A percentile compares a stretch with the other conserved stretches of the same genome.
Evolutionary conservation across 1,284 basidiomycete species (phyloP).

Genomic region (Ganoderma resinaceum): DNA sequence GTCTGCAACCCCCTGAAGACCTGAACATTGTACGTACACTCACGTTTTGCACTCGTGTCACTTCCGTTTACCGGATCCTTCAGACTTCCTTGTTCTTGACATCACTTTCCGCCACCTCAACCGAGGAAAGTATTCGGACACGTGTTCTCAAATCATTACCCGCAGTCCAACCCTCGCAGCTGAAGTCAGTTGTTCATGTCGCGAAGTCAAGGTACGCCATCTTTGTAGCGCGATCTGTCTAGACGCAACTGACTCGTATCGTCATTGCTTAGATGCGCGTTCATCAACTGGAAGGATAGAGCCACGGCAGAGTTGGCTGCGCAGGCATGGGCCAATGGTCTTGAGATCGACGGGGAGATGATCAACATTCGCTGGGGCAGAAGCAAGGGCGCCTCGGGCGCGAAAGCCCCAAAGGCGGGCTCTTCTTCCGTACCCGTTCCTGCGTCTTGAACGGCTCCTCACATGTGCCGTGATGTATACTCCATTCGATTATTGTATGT

Average conservation of each 20-base stretch:
- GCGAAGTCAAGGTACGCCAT: conserved; percentile 72
- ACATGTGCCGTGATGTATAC: not conserved
- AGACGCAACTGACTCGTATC: conserved; percentile 10
- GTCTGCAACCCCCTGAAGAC: conserved; percentile 92
- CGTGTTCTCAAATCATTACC: conserved; percentile 78
- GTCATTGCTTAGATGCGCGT: conserved; percentile 78
- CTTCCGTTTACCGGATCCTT: conserved; percentile 13
- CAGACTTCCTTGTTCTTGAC: conserved; percentile 94
- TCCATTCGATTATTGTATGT: not conserved
- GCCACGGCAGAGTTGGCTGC: conserved; percentile 86
- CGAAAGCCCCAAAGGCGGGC: conserved; percentile 24
- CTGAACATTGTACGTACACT: conserved; percentile 72
- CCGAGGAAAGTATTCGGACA: conserved; percentile 83
- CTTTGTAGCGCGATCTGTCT: not conserved
- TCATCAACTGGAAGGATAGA: conserved; percentile 92
- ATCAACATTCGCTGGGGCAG: conserved; percentile 90
- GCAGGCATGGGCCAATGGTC: conserved; percentile 84
- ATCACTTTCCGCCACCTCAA: conserved; percentile 76
- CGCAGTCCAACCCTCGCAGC: conserved; percentile 66
- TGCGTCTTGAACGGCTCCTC: conserved; percentile 11
- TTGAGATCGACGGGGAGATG: conserved; percentile 83
- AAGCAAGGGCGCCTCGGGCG: conserved; percentile 50
- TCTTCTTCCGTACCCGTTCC: conserved; percentile 16
- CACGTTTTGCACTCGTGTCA: not conserved
- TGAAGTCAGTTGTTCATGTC: conserved; percentile 90